Conservation (phyloP, 345 rosid species). For the Euclidium syriacum region DNA sequence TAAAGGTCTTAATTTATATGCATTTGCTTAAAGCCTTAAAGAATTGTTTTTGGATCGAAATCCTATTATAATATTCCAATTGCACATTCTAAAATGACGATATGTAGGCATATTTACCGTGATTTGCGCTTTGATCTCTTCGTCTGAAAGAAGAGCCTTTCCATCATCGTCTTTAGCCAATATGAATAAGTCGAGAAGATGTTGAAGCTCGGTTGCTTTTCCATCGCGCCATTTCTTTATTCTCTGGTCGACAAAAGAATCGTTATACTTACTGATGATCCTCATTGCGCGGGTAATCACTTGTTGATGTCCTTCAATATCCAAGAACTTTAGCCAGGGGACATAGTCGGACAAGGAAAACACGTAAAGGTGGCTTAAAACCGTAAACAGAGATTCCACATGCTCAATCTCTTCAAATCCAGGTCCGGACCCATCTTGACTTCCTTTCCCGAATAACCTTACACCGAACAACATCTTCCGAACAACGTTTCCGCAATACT, state of each 20-base stretch:
- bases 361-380: conserved; percentile 15
- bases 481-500: too few species aligned
- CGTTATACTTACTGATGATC: conserved; percentile 30
- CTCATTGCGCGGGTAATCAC: neutral
- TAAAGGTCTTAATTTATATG: too few species aligned
- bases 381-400: conserved; percentile 26
- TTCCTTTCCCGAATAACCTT: conserved; percentile 28
- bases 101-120: conserved; percentile 16
- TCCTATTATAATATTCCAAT: too few species aligned
- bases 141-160: conserved; percentile 12
- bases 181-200: conserved; percentile 33
- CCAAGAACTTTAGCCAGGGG: conserved; percentile 31
- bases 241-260: conserved; percentile 42
- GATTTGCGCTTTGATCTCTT: conserved; percentile 37
- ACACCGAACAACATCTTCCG: conserved; percentile 28
- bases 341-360: conserved; percentile 40
- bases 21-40: too few species aligned
- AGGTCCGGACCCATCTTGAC: conserved; percentile 30
- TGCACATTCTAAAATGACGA: neutral
- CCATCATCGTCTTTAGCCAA: conserved; percentile 18
- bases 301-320: conserved; percentile 42
- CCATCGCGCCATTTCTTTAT: conserved; percentile 29
- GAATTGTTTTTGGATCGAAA: too few species aligned
- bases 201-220: conserved; percentile 11
- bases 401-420: conserved; percentile 36